Base-by-base conservation (phyloP, 768 basidiomycete genomes). In the Tephrocybe rancida region DNA sequence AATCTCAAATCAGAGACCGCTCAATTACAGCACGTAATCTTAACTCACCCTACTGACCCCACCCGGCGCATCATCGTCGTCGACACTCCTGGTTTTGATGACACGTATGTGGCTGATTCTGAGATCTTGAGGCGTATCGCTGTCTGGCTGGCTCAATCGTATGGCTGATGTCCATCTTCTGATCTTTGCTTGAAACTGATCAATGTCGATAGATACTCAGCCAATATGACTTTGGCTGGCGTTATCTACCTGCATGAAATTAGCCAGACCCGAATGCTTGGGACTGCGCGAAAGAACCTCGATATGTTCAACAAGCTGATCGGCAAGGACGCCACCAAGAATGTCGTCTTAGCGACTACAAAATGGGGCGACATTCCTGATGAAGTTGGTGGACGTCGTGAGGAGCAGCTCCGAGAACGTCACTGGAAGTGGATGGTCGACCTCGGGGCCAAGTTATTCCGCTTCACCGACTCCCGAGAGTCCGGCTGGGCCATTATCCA, bases 261-360 rank as follows among this genome's bases (percentile, higher is more conserved):
- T 37, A 58, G 51, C 41, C 47, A 63, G 57, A 62, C 58, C 60
- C 44, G 58, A 21, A 60, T 59, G 46, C 57, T 53, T 7, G 55
- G 61, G 25, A 63, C 65, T 16, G 59, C 63, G 8, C 55, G 57
- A n/a, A 52, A 55, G 19, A 58, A 66, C 29, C 46, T 68, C 6
- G 49, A 61, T 18, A 55, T 51, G 26, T 52, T 67, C 39, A 57
- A 52, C 32, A 61, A 58, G 25, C 24, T 61, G 11, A 53, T 55
- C 21, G 60, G 60, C 0, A 39, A 50, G 22, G 57, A 55, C 5
- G 60, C 54, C 5, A 51, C 51, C 9, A 58, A 53, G 25, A 53
- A 58, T 11, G 60, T 61, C 22, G 49, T 61, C 4, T 52, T 61
- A 8, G 60, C 55, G 16, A 61, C 60, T 1, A 58, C 57, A n/a